A percentile compares a stretch with the other conserved stretches of the same genome.
These are phyloP conservation scores for Lachancea nothofagi DNA, from an alignment of 805 yeast species.

Conservation along the genomic window DNA sequence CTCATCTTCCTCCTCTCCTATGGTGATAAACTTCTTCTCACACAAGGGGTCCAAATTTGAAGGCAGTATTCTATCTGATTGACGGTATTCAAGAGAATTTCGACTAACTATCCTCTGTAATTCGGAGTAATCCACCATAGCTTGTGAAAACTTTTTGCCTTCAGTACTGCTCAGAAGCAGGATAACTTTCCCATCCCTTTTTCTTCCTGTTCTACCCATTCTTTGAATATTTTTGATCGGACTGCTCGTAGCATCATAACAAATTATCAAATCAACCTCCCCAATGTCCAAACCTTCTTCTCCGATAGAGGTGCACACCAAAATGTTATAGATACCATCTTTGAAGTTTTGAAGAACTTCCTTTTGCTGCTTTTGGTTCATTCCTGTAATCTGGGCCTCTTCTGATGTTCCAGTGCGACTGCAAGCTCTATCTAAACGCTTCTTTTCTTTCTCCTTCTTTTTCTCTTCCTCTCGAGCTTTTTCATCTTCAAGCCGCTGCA, in stretches of 20 bases:
- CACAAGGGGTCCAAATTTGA: slow-evolving; percentile 47
- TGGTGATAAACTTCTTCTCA: slow-evolving; percentile 49
- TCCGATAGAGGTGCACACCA: slow-evolving; percentile 95
- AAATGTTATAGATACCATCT: slow-evolving; percentile 62
- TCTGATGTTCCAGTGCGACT: slow-evolving; percentile 60
- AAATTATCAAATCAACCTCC: slow-evolving; percentile 89
- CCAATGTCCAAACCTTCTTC: slow-evolving; percentile 99
- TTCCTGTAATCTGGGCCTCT: slow-evolving; percentile 72
- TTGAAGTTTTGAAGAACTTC: slow-evolving; percentile 70
- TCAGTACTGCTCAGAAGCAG: slow-evolving; percentile 74
- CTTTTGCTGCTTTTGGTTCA: slow-evolving; percentile 87
- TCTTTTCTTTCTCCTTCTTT: slow-evolving; percentile 30
- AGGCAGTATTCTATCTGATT: slow-evolving; percentile 69
- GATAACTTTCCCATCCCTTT: slow-evolving; percentile 78
- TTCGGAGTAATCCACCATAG: slow-evolving; percentile 75
- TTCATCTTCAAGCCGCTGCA: slow-evolving; percentile 32
- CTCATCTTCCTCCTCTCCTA: slow-evolving; percentile 66
- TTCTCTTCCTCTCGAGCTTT: slow-evolving; percentile 27
- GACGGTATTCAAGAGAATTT: slow-evolving; percentile 39
- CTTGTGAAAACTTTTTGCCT: slow-evolving; percentile 68
- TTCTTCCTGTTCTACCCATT: slow-evolving; percentile 98
- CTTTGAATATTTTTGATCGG: slow-evolving; percentile 92
- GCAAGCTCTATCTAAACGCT: slow-evolving; percentile 32
- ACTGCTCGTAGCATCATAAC: slow-evolving; percentile 88
- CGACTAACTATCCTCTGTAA: slow-evolving; percentile 65